A percentile compares a stretch with the other conserved stretches of the same genome.
phyloP scores from a whole-genome alignment of 345 rosid genomes.

The Adansonia digitata region DNA sequence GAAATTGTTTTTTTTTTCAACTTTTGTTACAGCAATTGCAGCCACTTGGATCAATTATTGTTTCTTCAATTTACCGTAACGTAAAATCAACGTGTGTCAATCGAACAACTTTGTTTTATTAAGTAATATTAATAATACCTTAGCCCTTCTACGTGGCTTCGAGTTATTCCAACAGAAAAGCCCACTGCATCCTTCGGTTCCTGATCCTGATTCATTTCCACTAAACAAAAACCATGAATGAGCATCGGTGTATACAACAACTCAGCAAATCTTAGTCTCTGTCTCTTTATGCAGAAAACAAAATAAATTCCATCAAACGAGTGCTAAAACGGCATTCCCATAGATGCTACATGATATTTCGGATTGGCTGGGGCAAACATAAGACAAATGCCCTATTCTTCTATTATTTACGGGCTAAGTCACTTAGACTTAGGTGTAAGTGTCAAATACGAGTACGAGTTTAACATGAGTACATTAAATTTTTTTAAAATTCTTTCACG shows the following conservation, averaged over 20 bases:
- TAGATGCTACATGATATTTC: not conserved
- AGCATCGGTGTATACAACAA: not conserved
- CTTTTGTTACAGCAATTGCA: no score
- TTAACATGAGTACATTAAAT: no score
- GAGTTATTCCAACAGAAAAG: conserved; percentile 77
- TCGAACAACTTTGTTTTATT: no score
- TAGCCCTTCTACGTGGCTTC: conserved; percentile 42
- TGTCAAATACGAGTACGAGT: no score
- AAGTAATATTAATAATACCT: no score
- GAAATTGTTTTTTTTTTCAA: no score
- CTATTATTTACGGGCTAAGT: no score
- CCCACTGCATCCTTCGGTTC: conserved; percentile 66
- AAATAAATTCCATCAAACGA: not conserved
- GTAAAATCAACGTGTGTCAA: no score
- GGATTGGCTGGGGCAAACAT: not conserved
- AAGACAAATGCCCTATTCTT: not conserved
- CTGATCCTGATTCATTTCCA: conserved; percentile 83
- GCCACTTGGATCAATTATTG: no score
- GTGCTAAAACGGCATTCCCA: not conserved
- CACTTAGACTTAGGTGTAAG: no score
- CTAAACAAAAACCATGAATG: conserved; percentile 33
- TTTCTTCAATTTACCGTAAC: no score
- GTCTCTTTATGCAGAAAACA: not conserved
- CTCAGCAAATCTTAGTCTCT: not conserved
- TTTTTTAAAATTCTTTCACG: no score